Conservation (phyloP, 1,139 yeast species). For the Yamadazyma epiphylla region DNA sequence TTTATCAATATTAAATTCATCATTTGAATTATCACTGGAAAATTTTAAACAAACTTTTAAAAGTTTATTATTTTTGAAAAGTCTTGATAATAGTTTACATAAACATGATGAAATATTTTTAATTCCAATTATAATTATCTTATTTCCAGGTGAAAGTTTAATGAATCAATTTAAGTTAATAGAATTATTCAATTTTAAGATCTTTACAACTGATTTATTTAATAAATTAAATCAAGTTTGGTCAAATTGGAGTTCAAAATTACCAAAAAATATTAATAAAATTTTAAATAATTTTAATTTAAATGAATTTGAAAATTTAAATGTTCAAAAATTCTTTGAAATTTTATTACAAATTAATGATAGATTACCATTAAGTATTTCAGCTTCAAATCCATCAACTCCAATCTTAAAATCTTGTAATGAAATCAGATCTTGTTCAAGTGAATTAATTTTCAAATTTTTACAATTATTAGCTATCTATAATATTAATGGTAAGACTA, state of each 20-base stretch:
- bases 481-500: conserved; percentile 33
- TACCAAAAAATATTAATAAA: conserved; percentile 19
- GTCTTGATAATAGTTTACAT: conserved; percentile 34
- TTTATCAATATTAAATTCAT: conserved; percentile 19
- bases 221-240: conserved; percentile 23
- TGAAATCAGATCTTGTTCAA: conserved; percentile 20
- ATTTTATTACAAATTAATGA: conserved; percentile 38
- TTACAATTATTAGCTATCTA: conserved; percentile 35
- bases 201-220: conserved; percentile 28
- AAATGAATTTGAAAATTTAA: conserved; percentile 32
- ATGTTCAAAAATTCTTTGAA: conserved; percentile 28
- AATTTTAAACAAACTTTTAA: conserved; percentile 24
- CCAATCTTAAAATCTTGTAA: conserved; percentile 26
- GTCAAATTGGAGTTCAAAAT: conserved; percentile 22
- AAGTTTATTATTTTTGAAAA: conserved; percentile 33
- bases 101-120: conserved; percentile 40
- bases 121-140: conserved; percentile 33
- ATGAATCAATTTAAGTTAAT: conserved; percentile 27
- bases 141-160: conserved; percentile 25
- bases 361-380: conserved; percentile 39
- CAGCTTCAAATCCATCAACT: conserved; percentile 47
- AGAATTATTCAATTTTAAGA: conserved; percentile 30
- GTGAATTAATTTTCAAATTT: conserved; percentile 26
- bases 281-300: conserved; percentile 20
- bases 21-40: conserved; percentile 8